Conservation (phyloP, 139 green algal genomes). For the Chlamydomonas incerta region DNA sequence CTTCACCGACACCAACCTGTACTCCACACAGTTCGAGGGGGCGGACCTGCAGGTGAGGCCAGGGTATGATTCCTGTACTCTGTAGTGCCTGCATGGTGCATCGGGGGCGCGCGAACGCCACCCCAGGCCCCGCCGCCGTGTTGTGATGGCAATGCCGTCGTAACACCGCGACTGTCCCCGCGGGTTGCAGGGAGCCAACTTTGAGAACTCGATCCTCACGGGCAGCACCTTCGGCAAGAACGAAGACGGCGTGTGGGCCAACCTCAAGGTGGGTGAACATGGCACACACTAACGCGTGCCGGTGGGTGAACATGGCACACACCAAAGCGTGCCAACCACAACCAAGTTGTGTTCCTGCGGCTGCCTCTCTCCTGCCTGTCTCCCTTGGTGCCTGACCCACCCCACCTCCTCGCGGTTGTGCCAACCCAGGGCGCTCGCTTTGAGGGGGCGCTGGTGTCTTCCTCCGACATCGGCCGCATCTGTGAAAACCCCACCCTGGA, state of each 20-base stretch:
- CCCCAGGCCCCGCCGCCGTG: too few relatives aligned
- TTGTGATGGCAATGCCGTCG: too few relatives aligned
- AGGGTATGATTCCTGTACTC: too few relatives aligned
- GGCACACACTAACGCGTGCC: too few relatives aligned
- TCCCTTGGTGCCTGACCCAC: background rate
- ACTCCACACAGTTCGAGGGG: conserved; percentile 66
- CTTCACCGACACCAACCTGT: conserved; percentile 69
- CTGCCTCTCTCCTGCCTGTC: too few relatives aligned
- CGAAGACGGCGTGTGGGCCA: conserved; percentile 46
- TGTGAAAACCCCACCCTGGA: conserved; percentile 76
- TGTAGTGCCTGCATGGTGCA: too few relatives aligned
- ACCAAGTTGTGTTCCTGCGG: too few relatives aligned
- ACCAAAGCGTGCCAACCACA: too few relatives aligned
- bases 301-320: too few relatives aligned
- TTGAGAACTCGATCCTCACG: conserved; percentile 72
- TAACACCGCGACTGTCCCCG: too few relatives aligned
- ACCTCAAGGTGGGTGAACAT: conserved; percentile 64
- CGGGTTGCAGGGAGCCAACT: conserved; percentile 61
- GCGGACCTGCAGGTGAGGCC: conserved; percentile 57
- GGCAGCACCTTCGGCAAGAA: conserved; percentile 53
- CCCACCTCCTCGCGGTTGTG: conserved; percentile 24
- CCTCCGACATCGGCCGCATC: conserved; percentile 63
- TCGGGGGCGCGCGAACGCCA: too few relatives aligned
- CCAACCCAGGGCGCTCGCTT: conserved; percentile 65
- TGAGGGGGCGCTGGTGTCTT: conserved; percentile 68